A percentile compares a stretch with the other conserved stretches of the same genome.
These are phyloP conservation scores for Elsinoe australis DNA, from an alignment of 2,329 filamentous ascomycete genomes.

Conservation along the genomic window DNA sequence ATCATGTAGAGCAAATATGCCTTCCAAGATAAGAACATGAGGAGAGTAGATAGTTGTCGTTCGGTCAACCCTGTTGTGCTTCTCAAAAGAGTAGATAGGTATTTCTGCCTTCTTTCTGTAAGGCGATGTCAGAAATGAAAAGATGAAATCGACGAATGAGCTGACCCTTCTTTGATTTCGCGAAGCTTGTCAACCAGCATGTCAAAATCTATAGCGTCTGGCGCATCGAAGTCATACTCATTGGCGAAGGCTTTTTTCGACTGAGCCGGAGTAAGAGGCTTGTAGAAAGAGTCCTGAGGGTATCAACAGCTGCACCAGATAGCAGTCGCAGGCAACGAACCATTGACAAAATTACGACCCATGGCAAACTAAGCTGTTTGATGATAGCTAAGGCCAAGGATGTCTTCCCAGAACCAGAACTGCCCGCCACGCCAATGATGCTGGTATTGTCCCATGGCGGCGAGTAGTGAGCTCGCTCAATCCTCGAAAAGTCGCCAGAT, in stretches of 20 bases:
- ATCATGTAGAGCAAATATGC: conserved; percentile 92
- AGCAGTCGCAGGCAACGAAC: conserved; percentile 43
- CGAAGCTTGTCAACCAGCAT: conserved; percentile 67
- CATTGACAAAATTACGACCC: conserved; percentile 97
- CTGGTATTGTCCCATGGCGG: conserved; percentile 94
- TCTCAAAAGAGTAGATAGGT: conserved; percentile 88
- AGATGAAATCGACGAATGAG: conserved; percentile 13
- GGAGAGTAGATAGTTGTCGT: conserved; percentile 92
- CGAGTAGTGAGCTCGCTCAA: conserved; percentile 61
- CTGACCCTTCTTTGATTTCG: conserved; percentile 84
- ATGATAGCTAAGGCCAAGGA: conserved; percentile 90
- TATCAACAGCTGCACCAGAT: background rate
- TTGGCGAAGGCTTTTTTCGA: conserved; percentile 76
- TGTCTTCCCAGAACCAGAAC: conserved; percentile 92
- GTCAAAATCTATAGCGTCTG: conserved; percentile 92
- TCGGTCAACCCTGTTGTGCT: conserved; percentile 70
- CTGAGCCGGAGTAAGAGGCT: conserved; percentile 70
- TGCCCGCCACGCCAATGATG: conserved; percentile 93
- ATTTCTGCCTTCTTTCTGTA: conserved; percentile 77
- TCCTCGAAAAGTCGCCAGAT: conserved; percentile 16
- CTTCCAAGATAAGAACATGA: conserved; percentile 89
- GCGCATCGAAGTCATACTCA: conserved; percentile 93
- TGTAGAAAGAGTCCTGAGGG: conserved; percentile 89
- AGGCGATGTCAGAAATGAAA: too few relatives aligned
- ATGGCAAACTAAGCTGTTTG: conserved; percentile 79